These are phyloP conservation scores for Zymoseptoria brevis DNA, from an alignment of 2,329 filamentous ascomycete genomes.

Conservation along the genomic window DNA sequence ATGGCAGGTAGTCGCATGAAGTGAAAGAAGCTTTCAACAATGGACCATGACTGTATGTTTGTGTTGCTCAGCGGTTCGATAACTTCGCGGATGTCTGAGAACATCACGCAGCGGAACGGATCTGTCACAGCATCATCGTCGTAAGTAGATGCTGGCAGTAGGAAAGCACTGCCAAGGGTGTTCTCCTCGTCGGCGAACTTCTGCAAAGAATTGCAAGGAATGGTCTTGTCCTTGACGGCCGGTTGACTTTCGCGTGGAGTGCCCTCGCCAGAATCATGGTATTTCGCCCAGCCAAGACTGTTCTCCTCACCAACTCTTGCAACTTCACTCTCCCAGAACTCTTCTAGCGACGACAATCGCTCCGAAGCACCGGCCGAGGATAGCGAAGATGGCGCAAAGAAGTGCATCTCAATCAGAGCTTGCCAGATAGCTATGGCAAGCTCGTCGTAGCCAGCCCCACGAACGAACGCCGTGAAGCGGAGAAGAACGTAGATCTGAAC, in stretches of 20 bases:
- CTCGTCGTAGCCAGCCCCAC: conserved; percentile 71
- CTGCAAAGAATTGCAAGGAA: background rate
- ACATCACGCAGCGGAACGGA: conserved; percentile 73
- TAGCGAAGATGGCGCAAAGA: conserved; percentile 46
- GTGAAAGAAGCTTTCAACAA: conserved; percentile 59
- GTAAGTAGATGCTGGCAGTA: conserved; percentile 56
- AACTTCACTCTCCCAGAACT: conserved; percentile 83
- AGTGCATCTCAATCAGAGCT: conserved; percentile 63
- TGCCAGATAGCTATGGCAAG: conserved; percentile 77
- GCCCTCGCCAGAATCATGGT: conserved; percentile 22
- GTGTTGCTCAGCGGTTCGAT: conserved; percentile 40
- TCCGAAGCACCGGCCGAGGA: conserved; percentile 4
- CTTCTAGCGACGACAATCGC: conserved; percentile 44
- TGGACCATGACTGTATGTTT: conserved; percentile 33
- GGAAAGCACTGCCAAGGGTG: conserved; percentile 24
- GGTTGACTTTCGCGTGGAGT: conserved; percentile 20
- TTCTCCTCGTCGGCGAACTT: conserved; percentile 48
- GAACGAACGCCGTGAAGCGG: conserved; percentile 63
- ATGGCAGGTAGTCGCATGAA: conserved; percentile 46
- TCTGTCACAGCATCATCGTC: conserved; percentile 59
- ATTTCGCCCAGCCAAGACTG: conserved; percentile 63
- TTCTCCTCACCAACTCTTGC: conserved; percentile 66
- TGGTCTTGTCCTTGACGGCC: conserved; percentile 25
- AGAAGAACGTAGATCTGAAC: conserved; percentile 64
- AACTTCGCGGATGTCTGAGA: conserved; percentile 62